These are phyloP conservation scores for Haberlea rhodopensis DNA, from an alignment of 257 asterid species.

Conservation along the genomic window DNA sequence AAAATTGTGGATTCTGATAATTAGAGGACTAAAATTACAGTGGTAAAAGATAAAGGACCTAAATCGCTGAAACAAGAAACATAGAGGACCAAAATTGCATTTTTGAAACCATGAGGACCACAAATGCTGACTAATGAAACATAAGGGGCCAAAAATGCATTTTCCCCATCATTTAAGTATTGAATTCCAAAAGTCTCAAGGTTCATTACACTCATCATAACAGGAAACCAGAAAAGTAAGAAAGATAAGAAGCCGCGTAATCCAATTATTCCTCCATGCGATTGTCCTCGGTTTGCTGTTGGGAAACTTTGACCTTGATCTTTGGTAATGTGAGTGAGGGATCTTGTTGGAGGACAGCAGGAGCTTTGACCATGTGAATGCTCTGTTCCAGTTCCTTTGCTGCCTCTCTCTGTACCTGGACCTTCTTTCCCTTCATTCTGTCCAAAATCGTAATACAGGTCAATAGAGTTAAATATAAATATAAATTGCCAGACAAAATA, in stretches of 20 bases:
- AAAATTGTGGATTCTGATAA: too few relatives aligned
- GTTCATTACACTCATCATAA: too few relatives aligned
- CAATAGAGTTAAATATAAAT: slow-evolving; percentile 7
- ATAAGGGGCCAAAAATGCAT: too few relatives aligned
- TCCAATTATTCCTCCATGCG: neutral
- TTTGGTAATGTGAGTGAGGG: slow-evolving; percentile 47
- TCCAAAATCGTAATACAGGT: slow-evolving; percentile 1
- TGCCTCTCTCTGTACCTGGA: slow-evolving; percentile 41
- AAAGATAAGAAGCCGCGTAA: neutral
- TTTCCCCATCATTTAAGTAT: too few relatives aligned
- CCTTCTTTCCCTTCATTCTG: slow-evolving; percentile 69
- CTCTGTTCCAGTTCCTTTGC: slow-evolving; percentile 48
- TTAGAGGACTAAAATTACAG: too few relatives aligned
- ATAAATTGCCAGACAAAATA: neutral
- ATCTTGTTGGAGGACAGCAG: slow-evolving; percentile 37
- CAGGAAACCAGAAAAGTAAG: neutral
- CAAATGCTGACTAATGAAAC: too few relatives aligned
- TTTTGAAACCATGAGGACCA: too few relatives aligned
- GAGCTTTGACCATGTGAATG: slow-evolving; percentile 63
- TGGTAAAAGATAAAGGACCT: too few relatives aligned
- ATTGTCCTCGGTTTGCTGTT: slow-evolving; percentile 18
- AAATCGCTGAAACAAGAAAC: too few relatives aligned
- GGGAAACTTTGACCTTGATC: slow-evolving; percentile 37
- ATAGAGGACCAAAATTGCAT: too few relatives aligned
- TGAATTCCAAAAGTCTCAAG: too few relatives aligned